Base-by-base conservation (phyloP, 352 stramenopile species). In the Pythium aquatile region DNA sequence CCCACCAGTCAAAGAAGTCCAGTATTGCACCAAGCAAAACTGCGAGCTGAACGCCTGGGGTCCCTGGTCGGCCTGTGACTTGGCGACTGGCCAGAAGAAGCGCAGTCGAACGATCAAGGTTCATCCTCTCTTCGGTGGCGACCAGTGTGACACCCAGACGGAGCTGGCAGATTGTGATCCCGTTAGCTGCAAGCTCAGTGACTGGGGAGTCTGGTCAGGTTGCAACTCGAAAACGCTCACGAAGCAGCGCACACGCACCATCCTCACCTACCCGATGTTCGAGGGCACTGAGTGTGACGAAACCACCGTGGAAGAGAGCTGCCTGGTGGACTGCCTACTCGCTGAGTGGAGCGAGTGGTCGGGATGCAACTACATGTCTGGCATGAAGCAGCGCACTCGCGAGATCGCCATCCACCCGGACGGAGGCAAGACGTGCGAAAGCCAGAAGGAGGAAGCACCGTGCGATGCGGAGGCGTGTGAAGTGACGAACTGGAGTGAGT, bases 391-490 rank as follows among this genome's bases (percentile, higher is more conserved):
- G 7, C 76, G 78, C 9, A 64, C 68, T 26, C 69, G 83, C 2
- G 60, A 72, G 2, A 70, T 90, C 6, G 35, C 73, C 0, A 66
- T 69, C 2, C 76, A 66, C 52, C 73, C 80, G 0, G 51, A 69
- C 1, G 56, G 68, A 26, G 81, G 78, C 0, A 54, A 54, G 5
- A 29, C 54, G 0, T 89, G 79, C 30, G 72, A 47, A 9, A 35
- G 32, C 0, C 55, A 70, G 2, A 58, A 47, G 0, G 75, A 91
- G 16, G 30, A 60, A 1, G 55, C 17, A 1, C 17, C 16, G 0
- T 91, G 82, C 37, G 79, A 89, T 48, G 59, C 67, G 5, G 52
- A 82, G 20, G 55, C 87, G 58, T 91, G 79, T 58, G 29, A 37
- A 0, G 67, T 85, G 7, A 66, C 61, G 2, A 53, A 72, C 3